Evolutionary conservation across 1,139 yeast genomes (phyloP), one percentile per base, ranked within the genome.

Genomic region (Wickerhamomyces sp.): DNA sequence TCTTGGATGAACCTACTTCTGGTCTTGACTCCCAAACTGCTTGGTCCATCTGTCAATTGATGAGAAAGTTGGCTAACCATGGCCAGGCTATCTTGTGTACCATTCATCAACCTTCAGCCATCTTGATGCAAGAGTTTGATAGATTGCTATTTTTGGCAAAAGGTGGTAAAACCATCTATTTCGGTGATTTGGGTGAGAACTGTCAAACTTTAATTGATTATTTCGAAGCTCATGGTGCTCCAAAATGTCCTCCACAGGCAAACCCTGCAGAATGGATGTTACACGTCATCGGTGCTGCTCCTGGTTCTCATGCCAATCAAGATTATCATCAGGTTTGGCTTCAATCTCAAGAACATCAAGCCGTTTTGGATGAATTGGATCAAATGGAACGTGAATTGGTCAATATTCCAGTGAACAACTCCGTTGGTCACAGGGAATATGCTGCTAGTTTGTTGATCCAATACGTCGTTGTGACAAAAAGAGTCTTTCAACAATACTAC

Each of bases 11-110:
- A 58, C 95, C 95, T 15, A 86, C 95, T 19, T 85, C 95, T 13
- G 95, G 95, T 57, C 68, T 86, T 49, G 95, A 86, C 56, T 85
- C 95, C 17, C 94, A 85, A 59, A 82, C 95, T 38, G 93, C 95
- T 6, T 84, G 94, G 94, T 76, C 91, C 17, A 77, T 83, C 51
- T 78, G 86, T 57, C 77, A 78, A 54, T 67, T 84, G 58, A 74
- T 84, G 74, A 72, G 86, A 59, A 79, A 78, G 56, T 67, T 84
- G 37, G 83, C 91, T 15, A 68, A 75, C 54, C 78, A 78, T 46
- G 94, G 94, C 17, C 94, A 84, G 59, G 89, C 94, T 27, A 78
- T 84, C 49, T 62, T 82, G 53, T 82, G 91, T 63, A 83, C 93
- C 11, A 83, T 82, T 46, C 91, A 83, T 58, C 91, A 83, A 58